Conservation (phyloP, 805 yeast species). For the Wickerhamiella azymoides region DNA sequence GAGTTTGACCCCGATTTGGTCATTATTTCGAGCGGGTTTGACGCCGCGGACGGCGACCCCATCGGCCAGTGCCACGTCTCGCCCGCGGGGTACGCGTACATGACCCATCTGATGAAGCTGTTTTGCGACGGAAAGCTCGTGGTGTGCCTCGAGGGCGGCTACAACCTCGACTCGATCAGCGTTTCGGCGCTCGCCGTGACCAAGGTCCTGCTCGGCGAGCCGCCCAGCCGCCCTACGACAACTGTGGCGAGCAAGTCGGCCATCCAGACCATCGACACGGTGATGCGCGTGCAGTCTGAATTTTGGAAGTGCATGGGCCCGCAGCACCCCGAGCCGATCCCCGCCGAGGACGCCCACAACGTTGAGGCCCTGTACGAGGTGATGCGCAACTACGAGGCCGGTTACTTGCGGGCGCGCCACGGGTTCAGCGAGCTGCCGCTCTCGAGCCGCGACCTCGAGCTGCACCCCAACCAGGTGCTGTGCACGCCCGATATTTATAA, state of each 20-base stretch:
- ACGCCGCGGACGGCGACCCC: conserved; percentile 96
- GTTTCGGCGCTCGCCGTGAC: conserved; percentile 85
- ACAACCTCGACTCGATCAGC: conserved; percentile 81
- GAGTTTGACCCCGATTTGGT: conserved; percentile 91
- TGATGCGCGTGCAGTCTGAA: conserved; percentile 61
- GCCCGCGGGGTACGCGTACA: conserved; percentile 91
- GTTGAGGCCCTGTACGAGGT: conserved; percentile 44
- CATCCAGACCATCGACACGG: conserved; percentile 67
- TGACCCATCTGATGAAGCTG: conserved; percentile 83
- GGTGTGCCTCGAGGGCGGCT: conserved; percentile 92
- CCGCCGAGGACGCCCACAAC: not conserved
- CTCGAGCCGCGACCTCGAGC: conserved; percentile 25
- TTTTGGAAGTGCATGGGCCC: conserved; percentile 74
- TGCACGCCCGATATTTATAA: conserved; percentile 55
- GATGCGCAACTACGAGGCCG: conserved; percentile 55
- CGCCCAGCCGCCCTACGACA: conserved; percentile 61
- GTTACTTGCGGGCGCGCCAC: conserved; percentile 36
- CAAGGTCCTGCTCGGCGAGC: conserved; percentile 83
- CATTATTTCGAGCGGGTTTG: conserved; percentile 89
- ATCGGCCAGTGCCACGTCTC: conserved; percentile 94
- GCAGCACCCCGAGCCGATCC: conserved; percentile 13
- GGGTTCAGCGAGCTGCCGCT: conserved; percentile 60
- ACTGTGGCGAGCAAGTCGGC: conserved; percentile 62
- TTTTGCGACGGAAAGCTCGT: conserved; percentile 80
- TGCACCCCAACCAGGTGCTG: conserved; percentile 45